A percentile compares a stretch with the other conserved stretches of the same genome.
Evolutionary conservation across 2,329 filamentous ascomycete genomes (phyloP).

Genomic region (Penicillium sp.): DNA sequence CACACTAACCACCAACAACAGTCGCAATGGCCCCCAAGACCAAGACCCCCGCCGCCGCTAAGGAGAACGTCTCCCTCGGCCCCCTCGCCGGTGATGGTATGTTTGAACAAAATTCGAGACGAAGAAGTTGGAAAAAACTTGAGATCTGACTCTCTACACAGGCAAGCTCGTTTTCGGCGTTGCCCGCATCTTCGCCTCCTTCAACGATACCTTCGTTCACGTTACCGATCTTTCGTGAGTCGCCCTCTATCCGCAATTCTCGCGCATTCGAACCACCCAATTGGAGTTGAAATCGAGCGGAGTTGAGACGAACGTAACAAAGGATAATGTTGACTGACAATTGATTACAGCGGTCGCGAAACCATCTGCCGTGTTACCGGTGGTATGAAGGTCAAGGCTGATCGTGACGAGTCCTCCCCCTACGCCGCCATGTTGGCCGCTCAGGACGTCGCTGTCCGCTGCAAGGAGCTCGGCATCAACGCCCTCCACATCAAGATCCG

Average conservation of each 20-base stretch:
- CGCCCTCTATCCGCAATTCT: neutral
- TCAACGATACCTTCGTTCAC: slow-evolving; percentile 95
- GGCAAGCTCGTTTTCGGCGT: slow-evolving; percentile 98
- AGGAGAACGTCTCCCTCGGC: slow-evolving; percentile 98
- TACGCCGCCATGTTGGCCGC: slow-evolving; percentile 99
- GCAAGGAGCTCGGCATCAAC: slow-evolving; percentile 82
- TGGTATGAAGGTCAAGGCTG: slow-evolving; percentile 99
- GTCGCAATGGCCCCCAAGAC: slow-evolving; percentile 82
- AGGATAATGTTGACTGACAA: slow-evolving; percentile 59
- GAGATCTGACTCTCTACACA: slow-evolving; percentile 37
- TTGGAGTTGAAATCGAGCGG: slow-evolving; percentile 7
- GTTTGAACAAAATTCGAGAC: slow-evolving; percentile 32
- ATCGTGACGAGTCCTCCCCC: slow-evolving; percentile 99
- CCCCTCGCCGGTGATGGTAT: slow-evolving; percentile 94
- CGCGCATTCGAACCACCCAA: slow-evolving; percentile 2
- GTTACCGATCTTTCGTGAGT: slow-evolving; percentile 95
- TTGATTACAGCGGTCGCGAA: slow-evolving; percentile 81
- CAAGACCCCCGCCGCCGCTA: slow-evolving; percentile 70
- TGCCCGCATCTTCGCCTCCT: slow-evolving; percentile 95
- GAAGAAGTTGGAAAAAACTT: neutral
- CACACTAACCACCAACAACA: slow-evolving; percentile 44
- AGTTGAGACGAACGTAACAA: neutral
- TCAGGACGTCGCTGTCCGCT: slow-evolving; percentile 93
- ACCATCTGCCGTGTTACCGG: slow-evolving; percentile 99
- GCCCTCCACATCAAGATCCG: slow-evolving; percentile 99